Conservation (phyloP, 257 asterid genomes). For the Striga asiatica region DNA sequence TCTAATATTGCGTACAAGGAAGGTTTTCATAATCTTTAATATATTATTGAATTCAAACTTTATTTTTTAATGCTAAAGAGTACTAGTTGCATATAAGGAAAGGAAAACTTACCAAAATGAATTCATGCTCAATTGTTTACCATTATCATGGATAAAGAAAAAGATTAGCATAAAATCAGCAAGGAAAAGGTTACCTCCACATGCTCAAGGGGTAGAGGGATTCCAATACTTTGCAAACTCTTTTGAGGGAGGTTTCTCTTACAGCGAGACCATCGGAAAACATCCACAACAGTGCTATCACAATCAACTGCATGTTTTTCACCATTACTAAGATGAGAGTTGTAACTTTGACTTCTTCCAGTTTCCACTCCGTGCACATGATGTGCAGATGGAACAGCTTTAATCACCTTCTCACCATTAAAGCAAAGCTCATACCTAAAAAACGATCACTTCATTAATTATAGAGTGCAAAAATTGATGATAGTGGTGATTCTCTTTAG, state of each 20-base stretch:
- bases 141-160: neutral
- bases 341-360: conserved; percentile 40
- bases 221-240: conserved; percentile 55
- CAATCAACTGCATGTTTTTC: conserved; percentile 47
- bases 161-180: neutral
- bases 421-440: conserved; percentile 91
- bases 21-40: too few species aligned
- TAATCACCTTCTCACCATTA: conserved; percentile 61
- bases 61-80: too few species aligned
- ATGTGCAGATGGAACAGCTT: conserved; percentile 28
- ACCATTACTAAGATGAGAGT: conserved; percentile 35
- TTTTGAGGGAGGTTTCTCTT: conserved; percentile 69
- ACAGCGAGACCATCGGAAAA: conserved; percentile 78
- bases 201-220: conserved; percentile 72
- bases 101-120: too few species aligned
- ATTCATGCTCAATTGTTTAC: too few species aligned
- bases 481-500: neutral
- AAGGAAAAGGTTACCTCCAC: conserved; percentile 51
- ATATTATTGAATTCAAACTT: too few species aligned
- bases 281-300: conserved; percentile 49
- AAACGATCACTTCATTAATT: conserved; percentile 14
- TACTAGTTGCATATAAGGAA: too few species aligned
- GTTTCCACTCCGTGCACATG: conserved; percentile 45
- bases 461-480: conserved; percentile 2
- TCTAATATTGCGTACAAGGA: too few species aligned